These are phyloP conservation scores for Westerdykella ornata DNA, from an alignment of 2,329 filamentous ascomycete species.

Conservation along the genomic window DNA sequence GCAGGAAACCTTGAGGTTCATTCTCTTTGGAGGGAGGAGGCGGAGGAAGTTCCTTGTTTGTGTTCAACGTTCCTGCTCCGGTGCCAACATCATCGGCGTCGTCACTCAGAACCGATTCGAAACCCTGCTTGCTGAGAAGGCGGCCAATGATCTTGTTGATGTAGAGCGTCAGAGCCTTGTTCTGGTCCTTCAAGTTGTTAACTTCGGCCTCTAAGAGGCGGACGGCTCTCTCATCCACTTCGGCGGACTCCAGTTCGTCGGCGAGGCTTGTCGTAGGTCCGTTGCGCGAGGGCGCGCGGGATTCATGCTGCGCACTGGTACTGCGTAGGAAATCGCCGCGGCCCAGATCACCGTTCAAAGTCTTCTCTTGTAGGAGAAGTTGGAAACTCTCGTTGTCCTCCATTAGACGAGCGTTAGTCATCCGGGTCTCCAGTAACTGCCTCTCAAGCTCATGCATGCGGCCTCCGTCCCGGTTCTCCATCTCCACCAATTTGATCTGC, in stretches of 20 bases:
- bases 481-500: slow-evolving; percentile 90
- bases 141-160: slow-evolving; percentile 99
- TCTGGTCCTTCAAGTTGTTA: slow-evolving; percentile 78
- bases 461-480: slow-evolving; percentile 86
- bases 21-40: slow-evolving; percentile 55
- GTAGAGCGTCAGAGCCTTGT: slow-evolving; percentile 94
- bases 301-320: slow-evolving; percentile 32
- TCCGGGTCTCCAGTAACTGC: slow-evolving; percentile 80
- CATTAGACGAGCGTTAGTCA: slow-evolving; percentile 93
- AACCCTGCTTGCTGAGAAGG: slow-evolving; percentile 87
- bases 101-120: slow-evolving; percentile 86
- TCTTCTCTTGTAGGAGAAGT: slow-evolving; percentile 87
- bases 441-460: slow-evolving; percentile 85
- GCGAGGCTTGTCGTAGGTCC: slow-evolving; percentile 47
- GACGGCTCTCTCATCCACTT: slow-evolving; percentile 46
- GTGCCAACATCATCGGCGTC: slow-evolving; percentile 43
- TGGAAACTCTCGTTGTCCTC: slow-evolving; percentile 99
- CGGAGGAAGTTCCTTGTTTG: slow-evolving; percentile 78
- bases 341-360: slow-evolving; percentile 85
- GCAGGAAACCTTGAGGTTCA: slow-evolving; percentile 45
- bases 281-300: slow-evolving; percentile 29
- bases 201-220: slow-evolving; percentile 72
- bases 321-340: slow-evolving; percentile 70
- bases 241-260: slow-evolving; percentile 72
- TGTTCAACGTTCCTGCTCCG: slow-evolving; percentile 41